Evolutionary conservation across 1,139 yeast species (phyloP), one percentile per base, ranked within the genome.

Genomic region (Saccharomyces hybrid): DNA sequence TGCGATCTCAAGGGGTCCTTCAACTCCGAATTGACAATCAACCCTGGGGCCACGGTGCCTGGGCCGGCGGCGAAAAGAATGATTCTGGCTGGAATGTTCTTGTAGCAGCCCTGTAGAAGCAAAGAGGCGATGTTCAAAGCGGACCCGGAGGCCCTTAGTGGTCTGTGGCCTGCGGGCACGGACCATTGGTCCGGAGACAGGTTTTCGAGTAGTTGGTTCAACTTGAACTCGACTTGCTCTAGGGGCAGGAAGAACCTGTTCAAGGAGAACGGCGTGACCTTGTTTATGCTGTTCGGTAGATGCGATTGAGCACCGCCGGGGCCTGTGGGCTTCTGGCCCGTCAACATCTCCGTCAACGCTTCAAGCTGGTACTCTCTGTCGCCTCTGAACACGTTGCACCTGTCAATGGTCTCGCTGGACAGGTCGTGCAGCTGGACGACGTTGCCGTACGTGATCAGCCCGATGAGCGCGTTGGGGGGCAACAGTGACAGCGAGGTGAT

Each of bases 1-100:
- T 93, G 99, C 4, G 98, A 91, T 77, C 99, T 83, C 64, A 95
- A 87, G 55, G 99, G 96, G 73, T 93, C 99, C 70, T 88, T 88
- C 70, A 93, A 80, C 71, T 90, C 95, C 34, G 87, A 83, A 49
- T 95, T 89, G 46, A 93, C 99, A 65, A 93, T 90, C 74, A 89
- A 76, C 66, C 99, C 99, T 11, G 99, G 99, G 49, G 86, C 88
- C 66, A 89, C 84, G 53, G 99, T 93, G 68, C 97, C 86, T 53
- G 97, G 96, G 58, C 99, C 99, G 54, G 95, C 95, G 50, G 96
- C 84, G 67, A 93, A 93, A 60, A 93, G 78, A 80, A 89, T 84
- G 64, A 93, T 79, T 71, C 97, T 84, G 19, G 96, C 95, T 52
- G 98, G 96, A 64, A 86, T 82, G 58, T 91, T 90, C 55, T 93